These are phyloP conservation scores for Myxozyma udenii DNA, from an alignment of 805 yeast genomes.

Conservation along the genomic window DNA sequence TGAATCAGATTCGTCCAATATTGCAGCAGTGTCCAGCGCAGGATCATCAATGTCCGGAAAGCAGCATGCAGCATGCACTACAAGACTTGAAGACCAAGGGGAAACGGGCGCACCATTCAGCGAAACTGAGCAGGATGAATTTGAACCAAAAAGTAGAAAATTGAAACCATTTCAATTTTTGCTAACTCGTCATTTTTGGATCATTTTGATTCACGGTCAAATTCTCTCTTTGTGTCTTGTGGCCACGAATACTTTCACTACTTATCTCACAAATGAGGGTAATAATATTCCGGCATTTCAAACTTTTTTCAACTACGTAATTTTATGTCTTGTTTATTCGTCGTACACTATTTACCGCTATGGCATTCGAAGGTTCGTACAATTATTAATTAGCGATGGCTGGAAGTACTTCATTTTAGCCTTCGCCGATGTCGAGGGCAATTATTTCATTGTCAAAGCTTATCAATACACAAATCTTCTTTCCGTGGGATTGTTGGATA, in stretches of 20 bases:
- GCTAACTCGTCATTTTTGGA: constrained; percentile 41
- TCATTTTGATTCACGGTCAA: constrained; percentile 45
- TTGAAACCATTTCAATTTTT: constrained; percentile 33
- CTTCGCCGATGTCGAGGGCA: constrained; percentile 48
- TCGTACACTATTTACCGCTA: constrained; percentile 42
- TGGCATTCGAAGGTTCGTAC: constrained; percentile 41
- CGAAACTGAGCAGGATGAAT: background rate
- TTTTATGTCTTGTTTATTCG: constrained; percentile 41
- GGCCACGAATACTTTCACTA: constrained; percentile 46
- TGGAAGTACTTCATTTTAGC: constrained; percentile 46
- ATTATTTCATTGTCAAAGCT: constrained; percentile 47
- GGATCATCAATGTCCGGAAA: background rate
- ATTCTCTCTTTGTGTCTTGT: constrained; percentile 43
- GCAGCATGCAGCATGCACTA: too few species aligned
- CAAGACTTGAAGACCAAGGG: background rate
- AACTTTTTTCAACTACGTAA: constrained; percentile 43
- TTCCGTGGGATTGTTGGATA: constrained; percentile 46
- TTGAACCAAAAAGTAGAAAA: background rate
- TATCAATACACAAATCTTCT: constrained; percentile 45
- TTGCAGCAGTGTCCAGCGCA: background rate
- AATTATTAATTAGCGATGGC: constrained; percentile 38
- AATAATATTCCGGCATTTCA: constrained; percentile 47
- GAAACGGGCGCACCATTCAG: background rate
- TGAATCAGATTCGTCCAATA: background rate
- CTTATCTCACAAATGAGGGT: constrained; percentile 41